phyloP scores from a whole-genome alignment of 108 stramenopile species.

The Conticribra weissflogii region DNA sequence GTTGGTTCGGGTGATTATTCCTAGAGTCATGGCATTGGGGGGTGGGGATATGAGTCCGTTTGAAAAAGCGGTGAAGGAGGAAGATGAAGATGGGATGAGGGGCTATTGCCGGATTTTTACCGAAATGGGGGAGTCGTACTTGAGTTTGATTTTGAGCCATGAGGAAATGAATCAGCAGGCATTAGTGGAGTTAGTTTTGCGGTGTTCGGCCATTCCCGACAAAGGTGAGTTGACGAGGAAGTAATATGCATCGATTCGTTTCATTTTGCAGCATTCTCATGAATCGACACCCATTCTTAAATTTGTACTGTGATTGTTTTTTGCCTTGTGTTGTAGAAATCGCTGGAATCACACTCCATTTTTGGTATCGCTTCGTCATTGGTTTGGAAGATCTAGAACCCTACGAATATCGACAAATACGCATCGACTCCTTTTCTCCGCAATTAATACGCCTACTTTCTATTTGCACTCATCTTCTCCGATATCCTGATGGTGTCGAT shows the following conservation, averaged over 20 bases:
- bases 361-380: conserved; percentile 91
- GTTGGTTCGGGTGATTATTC: conserved; percentile 76
- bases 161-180: conserved; percentile 55
- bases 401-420: conserved; percentile 78
- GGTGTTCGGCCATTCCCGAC: conserved; percentile 72
- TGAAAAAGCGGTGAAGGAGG: conserved; percentile 50
- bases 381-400: conserved; percentile 80
- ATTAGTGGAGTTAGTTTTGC: conserved; percentile 78
- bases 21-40: conserved; percentile 65
- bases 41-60: conserved; percentile 18
- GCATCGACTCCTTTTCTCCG: conserved; percentile 72
- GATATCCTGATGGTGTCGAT: conserved; percentile 72
- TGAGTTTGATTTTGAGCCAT: conserved; percentile 78
- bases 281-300: neutral
- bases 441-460: conserved; percentile 67
- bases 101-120: conserved; percentile 92
- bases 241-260: too few species aligned
- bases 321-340: conserved; percentile 51
- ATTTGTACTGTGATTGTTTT: neutral
- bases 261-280: neutral
- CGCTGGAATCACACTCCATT: conserved; percentile 87
- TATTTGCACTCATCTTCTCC: conserved; percentile 61
- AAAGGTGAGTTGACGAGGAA: conserved; percentile 23
- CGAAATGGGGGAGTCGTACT: conserved; percentile 95
- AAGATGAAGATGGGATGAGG: conserved; percentile 83